Conservation (phyloP, 257 asterid genomes). For the Solanum peruvianum region DNA sequence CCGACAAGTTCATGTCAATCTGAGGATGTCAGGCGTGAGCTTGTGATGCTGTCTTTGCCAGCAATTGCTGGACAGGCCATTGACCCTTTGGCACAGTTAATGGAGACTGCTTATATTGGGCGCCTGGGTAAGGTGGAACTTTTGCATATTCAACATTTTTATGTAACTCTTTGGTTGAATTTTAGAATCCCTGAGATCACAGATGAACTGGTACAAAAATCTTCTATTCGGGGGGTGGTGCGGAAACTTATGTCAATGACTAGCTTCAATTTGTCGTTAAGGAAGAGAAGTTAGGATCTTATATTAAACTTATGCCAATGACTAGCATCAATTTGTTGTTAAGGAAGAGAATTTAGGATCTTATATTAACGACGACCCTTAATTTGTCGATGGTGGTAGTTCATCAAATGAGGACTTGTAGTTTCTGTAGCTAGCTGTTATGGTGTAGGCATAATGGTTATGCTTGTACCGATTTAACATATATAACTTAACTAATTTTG, state of each 20-base stretch:
- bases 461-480: not conserved
- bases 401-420: not conserved
- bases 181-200: not conserved
- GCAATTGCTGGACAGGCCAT: conserved; percentile 90
- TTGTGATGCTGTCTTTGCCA: conserved; percentile 63
- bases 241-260: not conserved
- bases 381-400: not conserved
- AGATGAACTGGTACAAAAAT: not conserved
- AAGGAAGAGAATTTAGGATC: not conserved
- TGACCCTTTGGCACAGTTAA: conserved; percentile 65
- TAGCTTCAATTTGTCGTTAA: not conserved
- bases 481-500: not conserved
- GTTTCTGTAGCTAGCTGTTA: not conserved
- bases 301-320: not conserved
- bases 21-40: conserved; percentile 45
- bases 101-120: conserved; percentile 93
- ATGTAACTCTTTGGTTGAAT: not conserved
- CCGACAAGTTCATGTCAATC: conserved; percentile 10
- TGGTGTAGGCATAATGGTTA: not conserved
- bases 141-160: not conserved
- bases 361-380: not conserved
- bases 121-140: conserved; percentile 50
- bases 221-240: not conserved
- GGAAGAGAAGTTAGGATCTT: not conserved
- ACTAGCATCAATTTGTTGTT: not conserved